These are phyloP conservation scores for Chrysanthemum makinoi DNA, from an alignment of 129 eudicot genomes.

Conservation along the genomic window DNA sequence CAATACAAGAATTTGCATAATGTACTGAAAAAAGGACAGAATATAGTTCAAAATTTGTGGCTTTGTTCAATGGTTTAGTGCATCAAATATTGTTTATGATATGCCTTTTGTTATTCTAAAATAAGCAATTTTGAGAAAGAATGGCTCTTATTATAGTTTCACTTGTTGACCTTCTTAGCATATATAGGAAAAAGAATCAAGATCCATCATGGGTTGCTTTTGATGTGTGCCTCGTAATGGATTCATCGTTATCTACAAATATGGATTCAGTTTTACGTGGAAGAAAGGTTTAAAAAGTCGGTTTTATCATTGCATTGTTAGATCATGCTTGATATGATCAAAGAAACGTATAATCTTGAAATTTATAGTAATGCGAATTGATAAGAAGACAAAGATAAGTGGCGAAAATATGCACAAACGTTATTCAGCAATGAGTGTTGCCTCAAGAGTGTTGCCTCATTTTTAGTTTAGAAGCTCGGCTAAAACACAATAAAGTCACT, in stretches of 20 bases:
- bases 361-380: neutral
- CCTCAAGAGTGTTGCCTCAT: too few relatives aligned
- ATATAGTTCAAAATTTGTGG: constrained; percentile 26
- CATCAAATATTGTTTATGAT: constrained; percentile 24
- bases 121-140: constrained; percentile 25
- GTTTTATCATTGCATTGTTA: constrained; percentile 2
- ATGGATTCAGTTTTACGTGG: constrained; percentile 1
- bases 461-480: too few relatives aligned
- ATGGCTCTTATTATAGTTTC: constrained; percentile 16
- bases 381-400: constrained; percentile 8
- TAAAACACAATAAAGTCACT: too few relatives aligned
- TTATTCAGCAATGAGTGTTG: neutral
- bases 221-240: constrained; percentile 17
- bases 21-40: constrained; percentile 24
- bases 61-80: constrained; percentile 7
- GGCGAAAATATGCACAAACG: neutral
- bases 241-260: constrained; percentile 22
- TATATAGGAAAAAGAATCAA: constrained; percentile 36
- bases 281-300: neutral
- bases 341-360: neutral
- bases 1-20: constrained; percentile 25
- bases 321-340: neutral
- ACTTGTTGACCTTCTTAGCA: constrained; percentile 20
- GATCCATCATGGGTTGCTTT: constrained; percentile 21
- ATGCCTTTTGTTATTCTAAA: constrained; percentile 36